Conservation (phyloP, 1,284 basidiomycete species). For the Cutaneotrichosporon arboriforme region DNA sequence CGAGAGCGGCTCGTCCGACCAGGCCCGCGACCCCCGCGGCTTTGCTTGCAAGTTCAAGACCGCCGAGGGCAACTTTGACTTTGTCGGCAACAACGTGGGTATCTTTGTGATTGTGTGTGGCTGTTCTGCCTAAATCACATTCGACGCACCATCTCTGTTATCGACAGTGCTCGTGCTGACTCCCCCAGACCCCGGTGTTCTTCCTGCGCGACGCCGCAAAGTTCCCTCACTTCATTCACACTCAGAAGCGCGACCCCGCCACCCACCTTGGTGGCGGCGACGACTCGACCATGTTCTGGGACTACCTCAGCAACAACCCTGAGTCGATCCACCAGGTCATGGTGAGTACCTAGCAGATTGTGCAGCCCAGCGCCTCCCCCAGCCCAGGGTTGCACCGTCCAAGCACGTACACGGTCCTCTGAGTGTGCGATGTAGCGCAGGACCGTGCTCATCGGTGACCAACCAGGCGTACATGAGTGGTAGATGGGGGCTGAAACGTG, state of each 20-base stretch:
- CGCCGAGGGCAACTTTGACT: slow-evolving; percentile 82
- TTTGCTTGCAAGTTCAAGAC: slow-evolving; percentile 89
- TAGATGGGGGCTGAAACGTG: too few species aligned
- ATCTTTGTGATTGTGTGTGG: slow-evolving; percentile 64
- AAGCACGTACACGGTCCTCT: too few species aligned
- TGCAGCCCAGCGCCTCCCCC: too few species aligned
- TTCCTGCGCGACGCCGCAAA: slow-evolving; percentile 61
- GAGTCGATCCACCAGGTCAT: slow-evolving; percentile 86
- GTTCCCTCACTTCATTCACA: slow-evolving; percentile 82
- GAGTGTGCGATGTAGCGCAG: too few species aligned
- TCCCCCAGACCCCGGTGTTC: slow-evolving; percentile 49
- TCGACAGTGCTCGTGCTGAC: background rate
- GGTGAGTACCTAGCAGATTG: slow-evolving; percentile 23
- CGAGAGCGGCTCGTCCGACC: slow-evolving; percentile 80
- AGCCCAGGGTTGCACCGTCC: too few species aligned
- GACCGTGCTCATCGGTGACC: too few species aligned
- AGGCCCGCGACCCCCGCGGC: slow-evolving; percentile 78
- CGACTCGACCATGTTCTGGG: slow-evolving; percentile 55
- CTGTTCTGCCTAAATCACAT: slow-evolving; percentile 1
- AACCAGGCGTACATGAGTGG: too few species aligned
- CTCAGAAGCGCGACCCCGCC: slow-evolving; percentile 65
- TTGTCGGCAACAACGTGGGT: slow-evolving; percentile 67
- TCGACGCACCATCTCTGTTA: too few species aligned
- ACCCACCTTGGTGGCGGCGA: slow-evolving; percentile 49
- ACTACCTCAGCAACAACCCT: slow-evolving; percentile 82